These are phyloP conservation scores for Astrothelium subdiscretum DNA, from an alignment of 495 filamentous ascomycete species.

Conservation along the genomic window DNA sequence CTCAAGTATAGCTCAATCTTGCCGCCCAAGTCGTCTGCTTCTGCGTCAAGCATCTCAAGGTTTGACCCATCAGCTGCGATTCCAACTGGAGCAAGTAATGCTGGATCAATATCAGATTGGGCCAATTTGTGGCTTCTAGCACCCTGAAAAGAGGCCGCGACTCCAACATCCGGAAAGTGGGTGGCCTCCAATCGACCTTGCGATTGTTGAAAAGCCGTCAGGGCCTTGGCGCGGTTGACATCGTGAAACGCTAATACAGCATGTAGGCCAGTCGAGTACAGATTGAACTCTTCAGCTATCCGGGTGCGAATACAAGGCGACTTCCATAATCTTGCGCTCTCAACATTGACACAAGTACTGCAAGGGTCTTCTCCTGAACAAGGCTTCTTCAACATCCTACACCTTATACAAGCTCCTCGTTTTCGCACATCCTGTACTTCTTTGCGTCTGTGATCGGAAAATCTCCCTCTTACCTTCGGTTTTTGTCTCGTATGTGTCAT, in stretches of 20 bases:
- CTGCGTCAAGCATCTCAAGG: conserved; percentile 23
- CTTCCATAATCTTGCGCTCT: conserved; percentile 71
- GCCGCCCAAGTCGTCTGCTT: conserved; percentile 53
- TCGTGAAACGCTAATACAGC: conserved; percentile 55
- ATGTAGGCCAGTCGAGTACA: conserved; percentile 62
- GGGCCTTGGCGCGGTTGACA: conserved; percentile 46
- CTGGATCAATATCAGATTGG: neutral
- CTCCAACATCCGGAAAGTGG: conserved; percentile 38
- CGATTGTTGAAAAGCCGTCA: conserved; percentile 44
- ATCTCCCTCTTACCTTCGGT: conserved; percentile 54
- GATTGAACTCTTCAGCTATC: conserved; percentile 59
- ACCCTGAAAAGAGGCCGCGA: neutral
- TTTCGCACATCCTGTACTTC: conserved; percentile 75
- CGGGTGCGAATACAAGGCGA: conserved; percentile 65
- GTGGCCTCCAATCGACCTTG: conserved; percentile 56
- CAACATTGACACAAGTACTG: conserved; percentile 63
- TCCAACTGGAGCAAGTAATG: neutral
- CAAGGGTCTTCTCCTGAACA: conserved; percentile 76
- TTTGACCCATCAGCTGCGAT: neutral
- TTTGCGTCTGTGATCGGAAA: conserved; percentile 53
- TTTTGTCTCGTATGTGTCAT: conserved; percentile 34
- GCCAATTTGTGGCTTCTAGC: neutral
- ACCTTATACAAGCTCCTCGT: conserved; percentile 73
- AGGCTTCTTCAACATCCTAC: conserved; percentile 77
- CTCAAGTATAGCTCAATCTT: conserved; percentile 64